These are phyloP conservation scores for Sphaerulina musiva DNA, from an alignment of 2,329 filamentous ascomycete species.

Conservation along the genomic window DNA sequence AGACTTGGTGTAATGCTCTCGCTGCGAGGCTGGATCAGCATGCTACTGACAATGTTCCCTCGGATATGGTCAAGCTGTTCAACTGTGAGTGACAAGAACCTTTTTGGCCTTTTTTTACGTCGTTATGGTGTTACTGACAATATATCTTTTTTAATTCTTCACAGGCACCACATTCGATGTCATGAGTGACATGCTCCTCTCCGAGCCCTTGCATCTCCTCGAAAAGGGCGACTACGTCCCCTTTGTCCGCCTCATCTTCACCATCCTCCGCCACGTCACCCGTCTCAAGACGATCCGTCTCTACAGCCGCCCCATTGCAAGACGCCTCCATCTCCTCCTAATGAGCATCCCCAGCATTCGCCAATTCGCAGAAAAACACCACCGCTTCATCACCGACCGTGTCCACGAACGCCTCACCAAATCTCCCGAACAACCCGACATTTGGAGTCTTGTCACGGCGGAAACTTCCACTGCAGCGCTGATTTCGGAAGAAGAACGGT, in stretches of 20 bases:
- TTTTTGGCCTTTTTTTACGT: too few relatives aligned
- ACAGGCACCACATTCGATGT: slow-evolving; percentile 23
- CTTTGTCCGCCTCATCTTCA: slow-evolving; percentile 23
- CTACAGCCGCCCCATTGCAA: slow-evolving; percentile 6
- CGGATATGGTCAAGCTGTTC: slow-evolving; percentile 27
- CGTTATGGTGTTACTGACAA: too few relatives aligned
- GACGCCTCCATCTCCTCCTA: neutral
- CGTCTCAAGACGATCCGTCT: slow-evolving; percentile 13
- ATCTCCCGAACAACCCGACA: slow-evolving; percentile 22
- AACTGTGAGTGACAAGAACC: slow-evolving; percentile 26
- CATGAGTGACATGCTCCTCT: slow-evolving; percentile 27
- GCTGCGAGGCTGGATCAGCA: slow-evolving; percentile 16
- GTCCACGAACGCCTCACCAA: slow-evolving; percentile 28
- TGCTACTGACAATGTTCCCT: slow-evolving; percentile 7
- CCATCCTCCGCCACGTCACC: slow-evolving; percentile 14
- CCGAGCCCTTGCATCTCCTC: slow-evolving; percentile 24
- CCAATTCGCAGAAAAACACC: slow-evolving; percentile 5
- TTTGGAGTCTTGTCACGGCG: slow-evolving; percentile 26
- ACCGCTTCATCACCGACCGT: slow-evolving; percentile 7
- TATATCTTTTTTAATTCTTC: too few relatives aligned
- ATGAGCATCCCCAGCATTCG: slow-evolving; percentile 6
- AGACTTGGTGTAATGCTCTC: slow-evolving; percentile 21
- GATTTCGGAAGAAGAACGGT: slow-evolving; percentile 29
- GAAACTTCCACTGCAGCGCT: slow-evolving; percentile 14
- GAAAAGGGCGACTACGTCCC: slow-evolving; percentile 22